These are phyloP conservation scores for Eucommia ulmoides DNA, from an alignment of 257 asterid species.

Conservation along the genomic window DNA sequence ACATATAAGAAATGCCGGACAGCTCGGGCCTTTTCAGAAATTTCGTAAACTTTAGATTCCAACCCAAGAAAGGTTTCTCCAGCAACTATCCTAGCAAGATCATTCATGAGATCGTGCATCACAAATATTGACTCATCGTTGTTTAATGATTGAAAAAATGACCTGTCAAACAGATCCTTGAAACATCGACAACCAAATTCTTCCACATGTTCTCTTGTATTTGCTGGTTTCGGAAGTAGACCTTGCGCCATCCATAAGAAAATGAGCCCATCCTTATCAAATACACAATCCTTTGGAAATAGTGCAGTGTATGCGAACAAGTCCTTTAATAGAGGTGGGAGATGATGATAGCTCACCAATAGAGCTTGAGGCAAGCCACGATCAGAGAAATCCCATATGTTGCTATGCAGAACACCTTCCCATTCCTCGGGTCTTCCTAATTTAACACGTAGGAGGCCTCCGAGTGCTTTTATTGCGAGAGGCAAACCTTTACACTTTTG, in stretches of 20 bases:
- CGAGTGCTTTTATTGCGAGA: slow-evolving; percentile 10
- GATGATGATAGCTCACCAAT: slow-evolving; percentile 11
- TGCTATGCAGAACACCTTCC: slow-evolving; percentile 1
- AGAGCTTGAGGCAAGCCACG: background rate
- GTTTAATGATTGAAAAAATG: slow-evolving; percentile 10
- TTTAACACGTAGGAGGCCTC: slow-evolving; percentile 2
- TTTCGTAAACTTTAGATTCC: slow-evolving; percentile 28
- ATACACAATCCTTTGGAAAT: slow-evolving; percentile 3
- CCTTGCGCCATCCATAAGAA: slow-evolving; percentile 8
- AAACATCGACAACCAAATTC: background rate
- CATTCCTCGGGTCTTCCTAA: background rate
- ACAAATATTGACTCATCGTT: slow-evolving; percentile 24
- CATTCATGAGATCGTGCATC: slow-evolving; percentile 55
- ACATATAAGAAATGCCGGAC: slow-evolving; percentile 37
- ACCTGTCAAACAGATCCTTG: slow-evolving; percentile 1
- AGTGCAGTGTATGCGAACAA: slow-evolving; percentile 6
- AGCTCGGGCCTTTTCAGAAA: slow-evolving; percentile 14
- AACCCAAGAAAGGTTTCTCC: slow-evolving; percentile 39
- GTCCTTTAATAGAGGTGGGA: slow-evolving; percentile 6
- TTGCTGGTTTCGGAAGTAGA: background rate
- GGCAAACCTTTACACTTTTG: slow-evolving; percentile 8
- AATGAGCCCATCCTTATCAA: background rate
- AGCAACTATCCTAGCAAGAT: slow-evolving; percentile 46
- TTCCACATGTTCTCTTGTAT: background rate
- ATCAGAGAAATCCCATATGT: background rate